Evolutionary conservation across 169 alveolate genomes (phyloP).

Genomic region (Cryptosporidium ryanae): DNA sequence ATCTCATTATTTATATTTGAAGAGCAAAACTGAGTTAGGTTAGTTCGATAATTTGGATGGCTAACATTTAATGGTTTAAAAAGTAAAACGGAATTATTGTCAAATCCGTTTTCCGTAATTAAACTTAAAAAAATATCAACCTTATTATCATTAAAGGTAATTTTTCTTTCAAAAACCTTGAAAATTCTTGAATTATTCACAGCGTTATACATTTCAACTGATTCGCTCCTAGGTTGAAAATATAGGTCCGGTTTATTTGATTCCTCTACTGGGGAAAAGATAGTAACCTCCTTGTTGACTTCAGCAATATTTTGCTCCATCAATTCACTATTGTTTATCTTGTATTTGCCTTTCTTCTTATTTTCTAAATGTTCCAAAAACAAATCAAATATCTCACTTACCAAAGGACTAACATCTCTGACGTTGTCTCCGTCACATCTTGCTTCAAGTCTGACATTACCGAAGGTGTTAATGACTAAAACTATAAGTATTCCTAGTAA

Average conservation of each 20-base stretch:
- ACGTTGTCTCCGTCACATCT: background rate
- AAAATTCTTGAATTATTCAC: background rate
- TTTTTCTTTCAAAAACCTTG: conserved; percentile 8
- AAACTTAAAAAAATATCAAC: background rate
- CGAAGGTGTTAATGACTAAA: background rate
- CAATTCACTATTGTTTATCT: background rate
- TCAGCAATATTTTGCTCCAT: background rate
- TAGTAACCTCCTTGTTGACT: background rate
- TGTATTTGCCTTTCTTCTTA: background rate
- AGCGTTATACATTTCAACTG: background rate
- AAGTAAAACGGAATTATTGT: conserved; percentile 13
- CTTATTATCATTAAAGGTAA: conserved; percentile 7
- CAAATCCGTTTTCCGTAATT: background rate
- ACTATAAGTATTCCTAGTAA: background rate
- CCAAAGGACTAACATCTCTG: conserved; percentile 25
- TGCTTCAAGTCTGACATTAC: background rate
- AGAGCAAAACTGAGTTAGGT: conserved; percentile 12
- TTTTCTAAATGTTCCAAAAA: conserved; percentile 31
- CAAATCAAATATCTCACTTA: conserved; percentile 52
- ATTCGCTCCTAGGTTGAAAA: too few species aligned
- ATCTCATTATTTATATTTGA: conserved; percentile 27
- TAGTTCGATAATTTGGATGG: background rate
- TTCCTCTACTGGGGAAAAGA: too few species aligned
- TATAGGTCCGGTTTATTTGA: too few species aligned
- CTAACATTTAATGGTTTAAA: conserved; percentile 6